Evolutionary conservation across 352 stramenopile genomes (phyloP).

Genomic region (Pythium monospermum): DNA sequence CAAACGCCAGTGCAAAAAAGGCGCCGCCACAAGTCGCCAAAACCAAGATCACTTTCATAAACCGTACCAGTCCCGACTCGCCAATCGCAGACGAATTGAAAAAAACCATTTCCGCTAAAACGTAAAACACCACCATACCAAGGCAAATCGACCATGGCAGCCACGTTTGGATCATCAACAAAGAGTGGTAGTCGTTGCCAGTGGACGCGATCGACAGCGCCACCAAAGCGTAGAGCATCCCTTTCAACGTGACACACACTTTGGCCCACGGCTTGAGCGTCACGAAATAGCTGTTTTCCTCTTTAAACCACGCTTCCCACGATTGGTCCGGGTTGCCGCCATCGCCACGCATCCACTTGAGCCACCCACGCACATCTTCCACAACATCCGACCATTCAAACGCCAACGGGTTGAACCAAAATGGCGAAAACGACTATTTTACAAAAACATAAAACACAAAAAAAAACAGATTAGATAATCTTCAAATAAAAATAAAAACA

Average conservation of each 20-base stretch:
- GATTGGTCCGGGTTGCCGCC: constrained; percentile 84
- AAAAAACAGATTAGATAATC: constrained; percentile 4
- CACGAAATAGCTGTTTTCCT: constrained; percentile 88
- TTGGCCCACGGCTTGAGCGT: constrained; percentile 80
- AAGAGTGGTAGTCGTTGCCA: constrained; percentile 31
- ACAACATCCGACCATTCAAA: constrained; percentile 91
- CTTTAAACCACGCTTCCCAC: constrained; percentile 91
- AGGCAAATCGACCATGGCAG: constrained; percentile 29
- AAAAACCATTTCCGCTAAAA: constrained; percentile 26
- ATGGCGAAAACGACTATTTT: constrained; percentile 75
- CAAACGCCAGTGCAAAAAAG: constrained; percentile 25
- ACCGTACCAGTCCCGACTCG: constrained; percentile 30
- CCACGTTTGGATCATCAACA: constrained; percentile 24
- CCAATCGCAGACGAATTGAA: constrained; percentile 32
- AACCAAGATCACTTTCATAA: constrained; percentile 44
- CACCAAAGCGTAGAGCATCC: constrained; percentile 73
- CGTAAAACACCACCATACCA: constrained; percentile 21
- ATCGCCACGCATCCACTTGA: constrained; percentile 84
- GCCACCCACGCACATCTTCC: constrained; percentile 63
- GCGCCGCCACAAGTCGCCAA: constrained; percentile 26
- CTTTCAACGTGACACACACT: constrained; percentile 79
- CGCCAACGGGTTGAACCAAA: constrained; percentile 96
- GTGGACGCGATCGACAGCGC: constrained; percentile 70
- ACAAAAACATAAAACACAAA: not conserved
- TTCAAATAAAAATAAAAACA: not conserved